Base-by-base conservation (phyloP, 768 basidiomycete genomes). In the Pseudohyphozyma bogoriensis region DNA sequence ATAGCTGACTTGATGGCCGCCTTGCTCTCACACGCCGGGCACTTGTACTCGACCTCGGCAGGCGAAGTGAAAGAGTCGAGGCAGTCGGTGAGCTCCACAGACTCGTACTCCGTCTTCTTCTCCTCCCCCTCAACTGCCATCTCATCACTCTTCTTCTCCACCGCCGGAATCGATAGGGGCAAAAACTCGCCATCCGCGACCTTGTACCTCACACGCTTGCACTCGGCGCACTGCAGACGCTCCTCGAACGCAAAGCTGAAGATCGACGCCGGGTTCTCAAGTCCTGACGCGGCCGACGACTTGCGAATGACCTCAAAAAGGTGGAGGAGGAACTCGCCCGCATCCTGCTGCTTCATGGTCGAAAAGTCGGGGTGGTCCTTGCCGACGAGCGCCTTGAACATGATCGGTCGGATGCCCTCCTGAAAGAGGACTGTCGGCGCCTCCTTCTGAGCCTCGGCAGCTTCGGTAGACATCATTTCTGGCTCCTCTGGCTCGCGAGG, bases 271-370 rank as follows among this genome's bases (percentile, higher is more conserved):
- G 90, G 80, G 64, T 93, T 87, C 9, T 51, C 37, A 12, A 37
- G 50, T 4, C 67, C 59, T 11, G 36, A 47, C 47, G 53, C 50
- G 42, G 47, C 46, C 31, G 65, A 31, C 55, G 71, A 51, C 64
- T 74, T 13, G 60, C 73, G 64, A 16, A 99, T 74, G 24, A 81
- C 78, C 7, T 82, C 84, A 55, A 97, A 69, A 2, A 97, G 76
- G 74, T 93, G 82, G 37, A 82, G 79, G 56, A 99, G 79, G 76
- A 96, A 97, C 74, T 97, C 93, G 70, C 93, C 90, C 8, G 91
- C 83, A 69, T 99, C 95, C 71, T 97, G 95, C 73, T 99, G 93
- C 55, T 82, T 80, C 92, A 96, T 97, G 50, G 92, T 97, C 36
- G 86, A 78, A 69, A 97, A 97, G 74, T 96, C 95, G 35, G 81